Percentiles rank a stretch among this genome's conserved stretches.
phyloP scores from a whole-genome alignment of 106 monocot species.

The Dendrobium catenatum region DNA sequence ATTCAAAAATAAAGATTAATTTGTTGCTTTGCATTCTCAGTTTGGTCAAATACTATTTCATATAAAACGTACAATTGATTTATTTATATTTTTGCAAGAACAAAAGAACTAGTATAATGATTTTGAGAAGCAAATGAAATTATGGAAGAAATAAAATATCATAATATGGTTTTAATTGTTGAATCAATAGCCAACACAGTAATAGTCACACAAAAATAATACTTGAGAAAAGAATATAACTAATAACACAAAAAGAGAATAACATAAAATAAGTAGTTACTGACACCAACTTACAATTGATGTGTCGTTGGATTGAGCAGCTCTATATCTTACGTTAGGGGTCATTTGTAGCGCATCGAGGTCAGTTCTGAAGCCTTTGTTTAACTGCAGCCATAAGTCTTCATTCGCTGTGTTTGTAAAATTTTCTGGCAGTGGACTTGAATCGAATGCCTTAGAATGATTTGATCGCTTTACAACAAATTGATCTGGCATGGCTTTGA shows the following conservation, averaged over 20 bases:
- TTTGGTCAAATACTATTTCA: not conserved
- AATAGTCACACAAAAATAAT: not conserved
- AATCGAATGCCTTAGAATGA: constrained; percentile 29
- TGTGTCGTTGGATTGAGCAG: constrained; percentile 11
- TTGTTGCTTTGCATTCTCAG: not conserved
- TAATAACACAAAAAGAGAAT: not conserved
- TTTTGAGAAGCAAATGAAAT: not conserved
- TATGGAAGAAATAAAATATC: not conserved
- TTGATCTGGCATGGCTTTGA: constrained; percentile 22
- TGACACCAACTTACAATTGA: constrained; percentile 26
- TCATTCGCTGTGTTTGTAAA: constrained; percentile 45
- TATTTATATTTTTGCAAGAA: not conserved
- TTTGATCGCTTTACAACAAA: constrained; percentile 43
- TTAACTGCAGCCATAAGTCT: constrained; percentile 54
- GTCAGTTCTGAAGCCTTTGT: constrained; percentile 57
- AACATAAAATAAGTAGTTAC: not conserved
- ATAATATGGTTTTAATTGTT: not conserved
- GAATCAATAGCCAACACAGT: not conserved
- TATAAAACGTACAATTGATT: not conserved
- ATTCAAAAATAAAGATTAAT: not conserved
- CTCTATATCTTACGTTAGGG: constrained; percentile 25
- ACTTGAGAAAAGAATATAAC: not conserved
- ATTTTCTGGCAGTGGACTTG: constrained; percentile 57
- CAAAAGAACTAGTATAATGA: not conserved
- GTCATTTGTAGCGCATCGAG: constrained; percentile 61